A percentile compares a stretch with the other conserved stretches of the same genome.
Evolutionary conservation across 805 yeast species (phyloP).

Genomic region (Vanderwaltozyma polyspora): DNA sequence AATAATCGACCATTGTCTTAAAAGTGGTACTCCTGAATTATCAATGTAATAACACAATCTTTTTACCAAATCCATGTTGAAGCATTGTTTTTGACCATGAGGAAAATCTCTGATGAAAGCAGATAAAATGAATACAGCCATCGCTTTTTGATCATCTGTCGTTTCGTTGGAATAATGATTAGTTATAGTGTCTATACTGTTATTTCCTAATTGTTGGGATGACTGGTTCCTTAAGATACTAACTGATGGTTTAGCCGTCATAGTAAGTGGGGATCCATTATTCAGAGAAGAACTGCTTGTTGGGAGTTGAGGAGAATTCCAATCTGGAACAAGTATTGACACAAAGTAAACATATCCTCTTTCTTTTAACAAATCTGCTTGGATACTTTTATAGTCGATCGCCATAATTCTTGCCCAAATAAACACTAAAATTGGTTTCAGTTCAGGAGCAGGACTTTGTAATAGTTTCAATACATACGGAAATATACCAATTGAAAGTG

Average conservation of each 20-base stretch:
- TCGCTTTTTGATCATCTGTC: slow-evolving; percentile 81
- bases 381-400: slow-evolving; percentile 81
- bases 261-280: slow-evolving; percentile 13
- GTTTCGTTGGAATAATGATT: slow-evolving; percentile 21
- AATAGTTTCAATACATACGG: slow-evolving; percentile 84
- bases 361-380: slow-evolving; percentile 84
- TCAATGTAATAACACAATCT: slow-evolving; percentile 58
- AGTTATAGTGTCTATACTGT: slow-evolving; percentile 1
- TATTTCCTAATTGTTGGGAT: neutral
- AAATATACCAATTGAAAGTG: slow-evolving; percentile 88
- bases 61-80: slow-evolving; percentile 58
- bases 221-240: neutral
- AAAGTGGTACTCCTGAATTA: slow-evolving; percentile 67
- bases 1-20: slow-evolving; percentile 87
- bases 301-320: slow-evolving; percentile 7
- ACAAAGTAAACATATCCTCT: slow-evolving; percentile 83
- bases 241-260: slow-evolving; percentile 10
- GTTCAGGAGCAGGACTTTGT: slow-evolving; percentile 90
- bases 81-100: slow-evolving; percentile 70
- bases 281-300: slow-evolving; percentile 10
- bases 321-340: slow-evolving; percentile 51
- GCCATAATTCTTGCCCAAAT: slow-evolving; percentile 98
- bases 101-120: slow-evolving; percentile 72
- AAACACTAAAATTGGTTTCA: slow-evolving; percentile 86
- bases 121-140: slow-evolving; percentile 85